Percentiles rank a stretch among this genome's conserved stretches.
Conservation (phyloP, 2,329 filamentous ascomycete species). For the Beauveria sp. region DNA sequence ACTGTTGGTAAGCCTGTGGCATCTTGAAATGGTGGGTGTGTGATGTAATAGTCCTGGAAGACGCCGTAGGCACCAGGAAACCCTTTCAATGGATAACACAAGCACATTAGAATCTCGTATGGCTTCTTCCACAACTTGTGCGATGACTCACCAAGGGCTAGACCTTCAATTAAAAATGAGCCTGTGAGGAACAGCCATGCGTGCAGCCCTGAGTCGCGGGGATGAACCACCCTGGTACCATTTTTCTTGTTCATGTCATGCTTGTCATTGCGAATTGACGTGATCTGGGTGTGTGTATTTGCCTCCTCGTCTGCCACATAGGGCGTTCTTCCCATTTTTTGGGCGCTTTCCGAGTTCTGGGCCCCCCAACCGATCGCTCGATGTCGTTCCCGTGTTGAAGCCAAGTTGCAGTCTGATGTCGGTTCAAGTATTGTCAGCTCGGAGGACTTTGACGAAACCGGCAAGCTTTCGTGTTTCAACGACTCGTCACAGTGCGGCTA, state of each 20-base stretch:
- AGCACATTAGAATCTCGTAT: background rate
- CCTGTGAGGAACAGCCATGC: conserved; percentile 26
- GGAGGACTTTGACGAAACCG: background rate
- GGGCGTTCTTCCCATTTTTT: background rate
- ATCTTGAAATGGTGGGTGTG: conserved; percentile 44
- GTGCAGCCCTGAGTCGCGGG: conserved; percentile 21
- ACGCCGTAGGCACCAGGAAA: conserved; percentile 59
- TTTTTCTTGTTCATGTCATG: background rate
- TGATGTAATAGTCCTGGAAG: conserved; percentile 58
- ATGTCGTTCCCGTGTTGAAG: background rate
- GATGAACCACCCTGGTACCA: background rate
- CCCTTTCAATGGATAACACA: conserved; percentile 31
- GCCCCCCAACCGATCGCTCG: background rate
- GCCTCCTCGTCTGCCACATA: background rate
- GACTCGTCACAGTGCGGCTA: background rate
- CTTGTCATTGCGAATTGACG: background rate
- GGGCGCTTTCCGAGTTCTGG: background rate
- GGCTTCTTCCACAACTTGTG: background rate
- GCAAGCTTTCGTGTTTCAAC: background rate
- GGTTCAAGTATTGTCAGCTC: background rate
- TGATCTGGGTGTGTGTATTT: background rate
- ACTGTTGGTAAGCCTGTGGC: conserved; percentile 47
- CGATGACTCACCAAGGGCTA: conserved; percentile 13
- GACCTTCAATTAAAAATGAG: conserved; percentile 16
- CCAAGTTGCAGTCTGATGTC: background rate